phyloP scores from a whole-genome alignment of 441 rosid genomes.

The Arabidopsis lyrata region DNA sequence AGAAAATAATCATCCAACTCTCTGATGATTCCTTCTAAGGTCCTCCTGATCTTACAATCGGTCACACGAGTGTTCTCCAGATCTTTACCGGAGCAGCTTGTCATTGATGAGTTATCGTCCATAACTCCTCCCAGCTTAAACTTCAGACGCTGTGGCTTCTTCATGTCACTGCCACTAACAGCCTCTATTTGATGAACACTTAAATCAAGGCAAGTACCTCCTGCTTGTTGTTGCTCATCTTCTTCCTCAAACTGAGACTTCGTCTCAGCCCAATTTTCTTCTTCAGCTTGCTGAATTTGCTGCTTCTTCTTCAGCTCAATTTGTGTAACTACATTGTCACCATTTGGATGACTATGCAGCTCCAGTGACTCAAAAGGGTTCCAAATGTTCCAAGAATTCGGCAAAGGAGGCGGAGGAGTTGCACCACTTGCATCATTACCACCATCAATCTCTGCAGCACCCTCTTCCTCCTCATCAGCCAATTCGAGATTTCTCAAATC shows the following conservation, averaged over 20 bases:
- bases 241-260: conserved; percentile 78
- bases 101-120: conserved; percentile 65
- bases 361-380: conserved; percentile 53
- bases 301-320: conserved; percentile 66
- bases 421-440: conserved; percentile 44
- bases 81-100: conserved; percentile 65
- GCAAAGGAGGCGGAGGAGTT: conserved; percentile 54
- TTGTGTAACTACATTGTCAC: conserved; percentile 14
- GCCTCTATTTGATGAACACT: conserved; percentile 34
- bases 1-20: conserved; percentile 92
- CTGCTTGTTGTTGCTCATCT: conserved; percentile 50
- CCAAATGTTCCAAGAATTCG: conserved; percentile 65
- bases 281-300: conserved; percentile 54
- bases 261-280: conserved; percentile 80
- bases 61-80: conserved; percentile 50
- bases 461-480: conserved; percentile 49
- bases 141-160: conserved; percentile 49
- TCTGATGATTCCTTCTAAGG: conserved; percentile 72
- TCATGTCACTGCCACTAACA: conserved; percentile 37
- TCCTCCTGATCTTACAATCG: conserved; percentile 59
- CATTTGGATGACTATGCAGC: conserved; percentile 37
- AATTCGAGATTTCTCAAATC: conserved; percentile 51
- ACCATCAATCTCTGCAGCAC: conserved; percentile 46
- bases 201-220: conserved; percentile 23
- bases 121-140: conserved; percentile 51